These are phyloP conservation scores for Baudoinia panamericana DNA, from an alignment of 495 filamentous ascomycete species.

Conservation along the genomic window DNA sequence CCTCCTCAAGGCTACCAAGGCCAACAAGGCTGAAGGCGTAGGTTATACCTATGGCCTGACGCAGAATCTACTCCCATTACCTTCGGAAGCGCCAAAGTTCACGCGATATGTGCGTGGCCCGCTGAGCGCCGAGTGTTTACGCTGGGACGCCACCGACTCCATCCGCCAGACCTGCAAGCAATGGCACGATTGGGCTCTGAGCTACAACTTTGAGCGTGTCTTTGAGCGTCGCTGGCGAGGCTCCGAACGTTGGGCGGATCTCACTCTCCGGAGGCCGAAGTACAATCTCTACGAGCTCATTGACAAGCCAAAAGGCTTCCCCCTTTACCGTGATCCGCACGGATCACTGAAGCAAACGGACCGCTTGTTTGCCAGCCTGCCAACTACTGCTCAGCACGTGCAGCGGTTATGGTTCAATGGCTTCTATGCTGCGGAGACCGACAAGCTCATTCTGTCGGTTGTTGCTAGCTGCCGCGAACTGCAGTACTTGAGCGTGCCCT, in stretches of 20 bases:
- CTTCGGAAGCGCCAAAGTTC: conserved; percentile 29
- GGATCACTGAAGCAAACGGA: conserved; percentile 34
- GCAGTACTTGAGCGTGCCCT: conserved; percentile 36
- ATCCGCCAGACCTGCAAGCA: conserved; percentile 35
- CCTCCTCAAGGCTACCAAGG: conserved; percentile 34
- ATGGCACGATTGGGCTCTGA: conserved; percentile 43
- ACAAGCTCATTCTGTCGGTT: conserved; percentile 33
- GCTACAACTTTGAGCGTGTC: conserved; percentile 35
- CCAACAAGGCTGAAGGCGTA: conserved; percentile 31
- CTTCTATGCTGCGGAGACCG: conserved; percentile 38
- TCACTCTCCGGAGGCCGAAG: conserved; percentile 25
- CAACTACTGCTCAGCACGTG: conserved; percentile 34
- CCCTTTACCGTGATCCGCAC: conserved; percentile 42
- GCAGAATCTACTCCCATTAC: conserved; percentile 34
- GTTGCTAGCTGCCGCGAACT: conserved; percentile 33
- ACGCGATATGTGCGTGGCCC: conserved; percentile 39
- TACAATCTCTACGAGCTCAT: conserved; percentile 32
- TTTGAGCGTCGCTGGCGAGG: conserved; percentile 41
- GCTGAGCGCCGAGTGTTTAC: conserved; percentile 34
- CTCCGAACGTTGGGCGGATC: conserved; percentile 35
- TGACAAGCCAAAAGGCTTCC: conserved; percentile 29
- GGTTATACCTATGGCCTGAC: conserved; percentile 40
- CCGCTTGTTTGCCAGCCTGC: conserved; percentile 32
- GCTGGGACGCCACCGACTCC: conserved; percentile 36
- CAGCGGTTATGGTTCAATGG: conserved; percentile 44